phyloP scores from a whole-genome alignment of 768 basidiomycete genomes.

The Trametopsis cervina region DNA sequence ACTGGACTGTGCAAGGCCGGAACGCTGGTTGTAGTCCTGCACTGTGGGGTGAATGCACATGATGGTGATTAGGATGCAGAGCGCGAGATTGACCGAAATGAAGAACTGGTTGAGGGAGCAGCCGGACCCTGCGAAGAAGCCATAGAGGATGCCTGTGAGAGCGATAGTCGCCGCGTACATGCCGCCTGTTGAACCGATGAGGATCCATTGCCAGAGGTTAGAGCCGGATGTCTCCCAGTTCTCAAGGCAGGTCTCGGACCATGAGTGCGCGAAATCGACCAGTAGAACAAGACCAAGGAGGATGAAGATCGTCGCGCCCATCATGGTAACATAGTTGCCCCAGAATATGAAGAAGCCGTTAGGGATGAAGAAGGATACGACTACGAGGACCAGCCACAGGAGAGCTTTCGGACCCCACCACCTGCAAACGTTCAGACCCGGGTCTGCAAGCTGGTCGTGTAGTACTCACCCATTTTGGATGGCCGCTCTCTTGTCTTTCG shows the following conservation, averaged over 20 bases:
- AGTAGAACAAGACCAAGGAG: slow-evolving; percentile 94
- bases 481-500: slow-evolving; percentile 86
- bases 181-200: slow-evolving; percentile 85
- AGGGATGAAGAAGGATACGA: slow-evolving; percentile 88
- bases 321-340: slow-evolving; percentile 87
- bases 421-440: slow-evolving; percentile 31
- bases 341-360: slow-evolving; percentile 98
- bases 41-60: slow-evolving; percentile 79
- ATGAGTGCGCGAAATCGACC: slow-evolving; percentile 97
- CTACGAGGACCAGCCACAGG: slow-evolving; percentile 78
- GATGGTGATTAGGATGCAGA: slow-evolving; percentile 74
- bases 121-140: slow-evolving; percentile 80
- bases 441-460: not conserved
- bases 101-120: slow-evolving; percentile 96
- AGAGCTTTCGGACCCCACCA: slow-evolving; percentile 99
- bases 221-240: slow-evolving; percentile 90
- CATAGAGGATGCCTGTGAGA: slow-evolving; percentile 84
- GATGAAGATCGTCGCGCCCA: slow-evolving; percentile 93
- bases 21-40: slow-evolving; percentile 90
- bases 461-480: slow-evolving; percentile 85
- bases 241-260: slow-evolving; percentile 95
- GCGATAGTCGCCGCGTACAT: slow-evolving; percentile 84
- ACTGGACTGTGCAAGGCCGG: slow-evolving; percentile 89
- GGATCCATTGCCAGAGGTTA: slow-evolving; percentile 92
- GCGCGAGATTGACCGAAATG: slow-evolving; percentile 87